Percentiles rank a stretch among this genome's conserved stretches.
phyloP scores from a whole-genome alignment of 345 rosid genomes.

The Arabis alpina region DNA sequence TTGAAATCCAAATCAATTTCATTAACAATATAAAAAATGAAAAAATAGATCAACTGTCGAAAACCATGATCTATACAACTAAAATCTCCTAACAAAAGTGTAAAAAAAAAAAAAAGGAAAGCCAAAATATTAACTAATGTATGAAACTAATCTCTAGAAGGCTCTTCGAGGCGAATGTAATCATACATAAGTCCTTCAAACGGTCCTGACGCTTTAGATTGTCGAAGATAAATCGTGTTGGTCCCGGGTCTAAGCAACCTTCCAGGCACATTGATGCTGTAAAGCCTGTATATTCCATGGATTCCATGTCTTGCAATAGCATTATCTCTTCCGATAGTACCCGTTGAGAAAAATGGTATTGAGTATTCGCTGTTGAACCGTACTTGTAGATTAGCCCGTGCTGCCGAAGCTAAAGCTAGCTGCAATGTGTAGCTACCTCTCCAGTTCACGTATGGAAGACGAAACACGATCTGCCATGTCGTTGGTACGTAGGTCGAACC shows the following conservation, averaged over 20 bases:
- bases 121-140: neutral
- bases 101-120: neutral
- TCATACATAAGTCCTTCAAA: slow-evolving; percentile 82
- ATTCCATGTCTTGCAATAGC: slow-evolving; percentile 48
- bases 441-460: slow-evolving; percentile 42
- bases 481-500: slow-evolving; percentile 51
- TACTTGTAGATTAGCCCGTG: slow-evolving; percentile 64
- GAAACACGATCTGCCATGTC: slow-evolving; percentile 74
- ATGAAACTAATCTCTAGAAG: slow-evolving; percentile 37
- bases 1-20: slow-evolving; percentile 8
- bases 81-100: slow-evolving; percentile 13
- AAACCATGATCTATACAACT: slow-evolving; percentile 21
- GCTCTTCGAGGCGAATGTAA: slow-evolving; percentile 80
- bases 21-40: neutral
- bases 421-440: slow-evolving; percentile 65
- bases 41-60: neutral
- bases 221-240: slow-evolving; percentile 70
- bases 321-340: slow-evolving; percentile 41
- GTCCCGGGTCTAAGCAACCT: slow-evolving; percentile 46
- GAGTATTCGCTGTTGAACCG: slow-evolving; percentile 46
- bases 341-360: slow-evolving; percentile 35
- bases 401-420: slow-evolving; percentile 79
- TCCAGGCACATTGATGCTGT: slow-evolving; percentile 56
- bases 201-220: slow-evolving; percentile 46
- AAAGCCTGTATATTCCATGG: slow-evolving; percentile 60